A percentile compares a stretch with the other conserved stretches of the same genome.
These are phyloP conservation scores for Nemania bipapillata DNA, from an alignment of 2,329 filamentous ascomycete species.

Conservation along the genomic window DNA sequence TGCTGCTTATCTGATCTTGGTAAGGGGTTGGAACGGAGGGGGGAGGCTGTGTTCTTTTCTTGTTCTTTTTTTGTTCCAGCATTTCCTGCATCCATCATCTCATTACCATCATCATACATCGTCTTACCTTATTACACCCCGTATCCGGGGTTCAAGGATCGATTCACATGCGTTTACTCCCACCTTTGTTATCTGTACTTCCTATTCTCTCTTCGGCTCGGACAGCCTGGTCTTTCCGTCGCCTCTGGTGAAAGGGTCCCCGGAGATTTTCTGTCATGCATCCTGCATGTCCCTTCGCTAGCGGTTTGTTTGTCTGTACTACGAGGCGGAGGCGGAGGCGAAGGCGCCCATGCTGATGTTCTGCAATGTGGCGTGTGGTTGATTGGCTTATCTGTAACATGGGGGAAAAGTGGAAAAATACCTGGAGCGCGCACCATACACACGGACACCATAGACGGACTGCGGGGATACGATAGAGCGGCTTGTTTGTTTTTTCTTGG, in stretches of 20 bases:
- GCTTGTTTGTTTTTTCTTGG: neutral
- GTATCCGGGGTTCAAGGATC: neutral
- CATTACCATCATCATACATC: neutral
- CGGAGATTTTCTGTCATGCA: conserved; percentile 16
- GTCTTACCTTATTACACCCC: neutral
- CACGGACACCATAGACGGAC: conserved; percentile 15
- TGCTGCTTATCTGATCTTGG: neutral
- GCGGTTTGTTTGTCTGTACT: conserved; percentile 17
- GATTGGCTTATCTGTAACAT: neutral
- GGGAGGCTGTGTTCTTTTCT: conserved; percentile 1
- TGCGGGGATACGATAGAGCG: conserved; percentile 31
- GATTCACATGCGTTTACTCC: neutral
- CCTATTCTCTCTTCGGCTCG: neutral
- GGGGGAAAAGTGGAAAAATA: conserved; percentile 25
- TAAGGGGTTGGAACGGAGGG: neutral
- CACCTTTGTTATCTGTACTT: neutral
- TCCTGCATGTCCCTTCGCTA: conserved; percentile 10
- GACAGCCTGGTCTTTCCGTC: neutral
- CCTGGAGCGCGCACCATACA: neutral
- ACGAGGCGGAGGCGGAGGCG: conserved; percentile 15
- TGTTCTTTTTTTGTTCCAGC: neutral
- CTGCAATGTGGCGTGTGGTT: conserved; percentile 8
- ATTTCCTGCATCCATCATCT: neutral
- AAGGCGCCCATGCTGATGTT: conserved; percentile 19
- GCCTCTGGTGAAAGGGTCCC: neutral